Conservation (phyloP, 2,329 filamentous ascomycete species). For the Microdochium nivale region DNA sequence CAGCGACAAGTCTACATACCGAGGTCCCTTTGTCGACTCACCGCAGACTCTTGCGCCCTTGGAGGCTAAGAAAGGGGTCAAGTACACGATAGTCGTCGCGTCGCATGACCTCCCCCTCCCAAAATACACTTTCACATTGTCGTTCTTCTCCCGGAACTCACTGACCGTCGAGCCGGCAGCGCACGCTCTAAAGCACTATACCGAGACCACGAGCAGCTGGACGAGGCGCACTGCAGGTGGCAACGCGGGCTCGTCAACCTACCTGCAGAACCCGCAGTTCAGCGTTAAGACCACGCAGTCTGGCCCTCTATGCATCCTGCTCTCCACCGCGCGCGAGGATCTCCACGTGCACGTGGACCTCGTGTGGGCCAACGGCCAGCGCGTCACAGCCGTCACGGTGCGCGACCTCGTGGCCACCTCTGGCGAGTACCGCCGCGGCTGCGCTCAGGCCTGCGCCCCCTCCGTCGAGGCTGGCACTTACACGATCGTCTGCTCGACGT, state of each 20-base stretch:
- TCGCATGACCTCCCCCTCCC: slow-evolving; percentile 69
- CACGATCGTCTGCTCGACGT: slow-evolving; percentile 85
- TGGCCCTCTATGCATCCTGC: slow-evolving; percentile 61
- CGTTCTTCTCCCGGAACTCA: slow-evolving; percentile 62
- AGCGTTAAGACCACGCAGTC: slow-evolving; percentile 47
- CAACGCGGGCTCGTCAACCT: slow-evolving; percentile 66
- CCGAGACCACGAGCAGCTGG: slow-evolving; percentile 61
- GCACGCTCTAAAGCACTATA: slow-evolving; percentile 48
- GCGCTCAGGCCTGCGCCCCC: slow-evolving; percentile 57
- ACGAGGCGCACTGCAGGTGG: slow-evolving; percentile 74
- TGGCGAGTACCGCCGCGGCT: slow-evolving; percentile 79
- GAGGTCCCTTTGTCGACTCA: slow-evolving; percentile 85
- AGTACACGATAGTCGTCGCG: slow-evolving; percentile 59
- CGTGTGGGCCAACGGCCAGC: slow-evolving; percentile 66
- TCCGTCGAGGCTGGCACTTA: slow-evolving; percentile 65
- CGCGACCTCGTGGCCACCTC: slow-evolving; percentile 76
- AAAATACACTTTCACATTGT: slow-evolving; percentile 78
- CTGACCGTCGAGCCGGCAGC: slow-evolving; percentile 54
- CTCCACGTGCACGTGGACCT: slow-evolving; percentile 79
- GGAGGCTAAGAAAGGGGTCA: slow-evolving; percentile 34
- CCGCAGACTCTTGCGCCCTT: slow-evolving; percentile 82
- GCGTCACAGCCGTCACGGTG: slow-evolving; percentile 59
- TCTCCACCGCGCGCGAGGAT: slow-evolving; percentile 59
- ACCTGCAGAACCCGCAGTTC: slow-evolving; percentile 85
- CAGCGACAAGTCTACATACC: slow-evolving; percentile 61